These are phyloP conservation scores for Lactarius trivialis DNA, from an alignment of 768 basidiomycete species.

Conservation along the genomic window DNA sequence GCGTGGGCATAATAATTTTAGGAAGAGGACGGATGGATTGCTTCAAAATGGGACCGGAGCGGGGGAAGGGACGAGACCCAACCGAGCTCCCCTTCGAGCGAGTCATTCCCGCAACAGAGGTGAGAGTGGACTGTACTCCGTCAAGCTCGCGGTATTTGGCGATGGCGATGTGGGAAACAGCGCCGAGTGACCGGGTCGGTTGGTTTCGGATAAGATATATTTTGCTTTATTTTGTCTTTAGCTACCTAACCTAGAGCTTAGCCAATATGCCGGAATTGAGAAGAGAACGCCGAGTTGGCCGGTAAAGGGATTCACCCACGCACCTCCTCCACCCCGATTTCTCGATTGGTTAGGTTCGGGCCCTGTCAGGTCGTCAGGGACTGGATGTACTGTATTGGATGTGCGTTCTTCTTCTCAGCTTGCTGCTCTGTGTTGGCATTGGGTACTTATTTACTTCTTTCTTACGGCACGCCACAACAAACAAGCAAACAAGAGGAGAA, in stretches of 20 bases:
- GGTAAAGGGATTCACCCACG: conserved; percentile 2
- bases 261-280: conserved; percentile 7
- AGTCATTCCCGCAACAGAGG: background rate
- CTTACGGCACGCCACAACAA: conserved; percentile 18
- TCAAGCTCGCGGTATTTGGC: conserved; percentile 15
- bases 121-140: conserved; percentile 6
- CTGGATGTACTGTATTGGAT: background rate
- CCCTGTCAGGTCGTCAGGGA: conserved; percentile 3
- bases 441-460: background rate
- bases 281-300: conserved; percentile 11
- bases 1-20: conserved; percentile 1
- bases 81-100: background rate
- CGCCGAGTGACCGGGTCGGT: background rate
- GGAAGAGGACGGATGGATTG: background rate
- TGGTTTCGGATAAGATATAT: background rate
- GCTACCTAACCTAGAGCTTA: background rate
- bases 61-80: background rate
- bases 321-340: background rate
- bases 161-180: background rate
- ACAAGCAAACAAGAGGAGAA: conserved; percentile 12
- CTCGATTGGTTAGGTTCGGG: background rate
- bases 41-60: background rate
- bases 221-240: background rate
- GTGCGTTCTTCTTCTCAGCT: background rate
- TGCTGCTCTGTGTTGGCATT: background rate